Conservation (phyloP, 352 stramenopile species). For the Phytophthora chlamydospora region DNA sequence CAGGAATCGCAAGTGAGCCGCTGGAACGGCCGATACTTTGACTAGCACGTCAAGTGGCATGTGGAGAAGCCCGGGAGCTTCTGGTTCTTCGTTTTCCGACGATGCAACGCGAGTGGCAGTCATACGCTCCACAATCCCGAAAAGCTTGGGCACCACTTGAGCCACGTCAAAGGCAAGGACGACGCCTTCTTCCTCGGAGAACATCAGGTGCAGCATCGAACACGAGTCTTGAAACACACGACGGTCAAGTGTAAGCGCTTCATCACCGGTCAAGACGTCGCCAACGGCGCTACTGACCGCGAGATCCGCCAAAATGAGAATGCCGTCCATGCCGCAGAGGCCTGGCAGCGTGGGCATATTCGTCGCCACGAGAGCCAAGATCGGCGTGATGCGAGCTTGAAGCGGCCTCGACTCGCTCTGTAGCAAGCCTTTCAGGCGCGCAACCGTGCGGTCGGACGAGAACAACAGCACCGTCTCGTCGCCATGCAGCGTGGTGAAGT, state of each 20-base stretch:
- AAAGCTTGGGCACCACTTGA: constrained; percentile 53
- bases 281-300: constrained; percentile 18
- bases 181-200: constrained; percentile 49
- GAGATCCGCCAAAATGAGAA: constrained; percentile 45
- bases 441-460: constrained; percentile 39
- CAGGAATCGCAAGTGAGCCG: constrained; percentile 47
- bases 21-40: constrained; percentile 46
- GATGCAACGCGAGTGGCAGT: constrained; percentile 1
- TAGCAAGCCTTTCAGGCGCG: constrained; percentile 37
- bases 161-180: constrained; percentile 56
- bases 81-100: constrained; percentile 2
- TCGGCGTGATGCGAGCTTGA: constrained; percentile 47
- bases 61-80: constrained; percentile 38
- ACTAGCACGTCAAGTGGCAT: constrained; percentile 54
- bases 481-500: constrained; percentile 25
- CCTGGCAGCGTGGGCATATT: constrained; percentile 54
- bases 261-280: constrained; percentile 1
- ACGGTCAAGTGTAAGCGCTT: constrained; percentile 18
- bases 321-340: constrained; percentile 48
- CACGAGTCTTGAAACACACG: constrained; percentile 51
- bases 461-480: constrained; percentile 36
- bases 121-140: constrained; percentile 46
- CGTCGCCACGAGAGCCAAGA: constrained; percentile 56
- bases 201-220: constrained; percentile 54
- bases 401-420: constrained; percentile 42